Evolutionary conservation across 2,329 filamentous ascomycete genomes (phyloP).

Genomic region (Metarhizium brunneum): DNA sequence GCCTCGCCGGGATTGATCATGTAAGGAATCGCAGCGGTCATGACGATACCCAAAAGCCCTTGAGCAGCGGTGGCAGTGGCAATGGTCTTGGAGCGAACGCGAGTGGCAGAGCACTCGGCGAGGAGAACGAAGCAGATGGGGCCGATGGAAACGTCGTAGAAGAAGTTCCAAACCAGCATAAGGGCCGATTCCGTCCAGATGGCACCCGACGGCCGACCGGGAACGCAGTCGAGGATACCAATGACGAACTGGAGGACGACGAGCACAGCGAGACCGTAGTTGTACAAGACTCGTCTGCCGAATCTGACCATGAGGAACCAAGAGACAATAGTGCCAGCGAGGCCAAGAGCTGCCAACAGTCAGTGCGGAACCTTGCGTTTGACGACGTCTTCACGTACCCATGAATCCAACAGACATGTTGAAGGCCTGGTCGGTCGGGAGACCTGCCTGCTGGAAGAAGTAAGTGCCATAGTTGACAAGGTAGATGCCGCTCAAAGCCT

Average conservation of each 20-base stretch:
- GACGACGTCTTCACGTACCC: slow-evolving; percentile 24
- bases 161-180: slow-evolving; percentile 27
- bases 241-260: slow-evolving; percentile 30
- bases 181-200: slow-evolving; percentile 30
- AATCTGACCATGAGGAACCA: slow-evolving; percentile 31
- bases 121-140: slow-evolving; percentile 31
- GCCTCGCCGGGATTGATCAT: slow-evolving; percentile 23
- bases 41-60: slow-evolving; percentile 30
- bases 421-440: slow-evolving; percentile 30
- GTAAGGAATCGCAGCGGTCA: slow-evolving; percentile 39
- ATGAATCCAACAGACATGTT: slow-evolving; percentile 33
- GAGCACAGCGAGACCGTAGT: slow-evolving; percentile 31
- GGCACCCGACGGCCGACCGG: slow-evolving; percentile 23
- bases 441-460: slow-evolving; percentile 27
- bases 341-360: slow-evolving; percentile 28
- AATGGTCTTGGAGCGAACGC: slow-evolving; percentile 32
- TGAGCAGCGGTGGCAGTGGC: slow-evolving; percentile 30
- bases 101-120: slow-evolving; percentile 31
- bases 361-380: no score
- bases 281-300: slow-evolving; percentile 32
- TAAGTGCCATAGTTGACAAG: slow-evolving; percentile 34
- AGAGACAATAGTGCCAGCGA: slow-evolving; percentile 31
- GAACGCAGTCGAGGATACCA: slow-evolving; percentile 37
- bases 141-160: slow-evolving; percentile 11
- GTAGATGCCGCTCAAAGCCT: slow-evolving; percentile 32